Evolutionary conservation across 176 grass and related monocot species (phyloP).

Genomic region (Oryza meyeriana): DNA sequence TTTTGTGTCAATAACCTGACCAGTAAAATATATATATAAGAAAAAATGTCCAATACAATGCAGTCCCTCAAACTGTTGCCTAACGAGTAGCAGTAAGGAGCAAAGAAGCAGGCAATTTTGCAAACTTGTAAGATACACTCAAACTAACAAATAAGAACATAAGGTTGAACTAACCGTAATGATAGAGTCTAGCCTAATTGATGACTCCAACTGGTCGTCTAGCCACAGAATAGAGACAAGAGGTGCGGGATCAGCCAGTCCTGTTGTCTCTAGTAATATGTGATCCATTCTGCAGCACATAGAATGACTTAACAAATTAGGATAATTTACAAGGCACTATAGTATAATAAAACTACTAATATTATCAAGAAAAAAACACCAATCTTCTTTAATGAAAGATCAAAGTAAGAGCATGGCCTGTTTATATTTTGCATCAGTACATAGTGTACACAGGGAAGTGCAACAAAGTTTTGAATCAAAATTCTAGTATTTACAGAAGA

Average conservation of each 20-base stretch:
- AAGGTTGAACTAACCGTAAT: conserved; percentile 68
- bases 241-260: conserved; percentile 89
- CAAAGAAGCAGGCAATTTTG: conserved; percentile 1
- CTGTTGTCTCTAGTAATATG: conserved; percentile 97
- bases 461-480: neutral
- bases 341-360: conserved; percentile 1
- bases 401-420: neutral
- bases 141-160: neutral
- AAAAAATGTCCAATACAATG: neutral
- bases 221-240: conserved; percentile 92
- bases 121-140: neutral
- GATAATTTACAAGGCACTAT: conserved; percentile 10
- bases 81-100: neutral
- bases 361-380: neutral
- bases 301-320: conserved; percentile 28
- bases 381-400: neutral
- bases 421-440: neutral
- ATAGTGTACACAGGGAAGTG: neutral
- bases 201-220: conserved; percentile 91
- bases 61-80: neutral
- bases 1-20: conserved; percentile 87
- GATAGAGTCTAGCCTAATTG: conserved; percentile 83
- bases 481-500: neutral
- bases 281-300: conserved; percentile 78
- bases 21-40: conserved; percentile 15